Percentiles rank a stretch among this genome's conserved stretches.
Conservation (phyloP, 176 grass and related monocot genomes). For the Saccharum officinarum region DNA sequence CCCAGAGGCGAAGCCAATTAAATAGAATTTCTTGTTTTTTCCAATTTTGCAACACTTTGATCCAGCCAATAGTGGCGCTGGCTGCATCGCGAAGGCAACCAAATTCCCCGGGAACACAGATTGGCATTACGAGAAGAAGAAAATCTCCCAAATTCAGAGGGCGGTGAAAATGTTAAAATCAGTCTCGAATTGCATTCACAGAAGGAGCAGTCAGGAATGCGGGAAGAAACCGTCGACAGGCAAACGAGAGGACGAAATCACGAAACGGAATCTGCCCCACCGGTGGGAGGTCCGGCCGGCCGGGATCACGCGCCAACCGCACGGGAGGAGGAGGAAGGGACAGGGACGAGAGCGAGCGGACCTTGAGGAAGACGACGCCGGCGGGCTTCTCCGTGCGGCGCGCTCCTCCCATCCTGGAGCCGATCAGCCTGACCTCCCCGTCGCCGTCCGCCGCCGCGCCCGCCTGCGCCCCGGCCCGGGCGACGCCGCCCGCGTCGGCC, state of each 20-base stretch:
- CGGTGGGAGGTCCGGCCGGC: background rate
- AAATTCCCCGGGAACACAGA: background rate
- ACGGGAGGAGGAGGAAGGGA: background rate
- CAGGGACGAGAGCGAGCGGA: background rate
- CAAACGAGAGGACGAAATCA: background rate
- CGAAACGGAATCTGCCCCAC: constrained; percentile 11
- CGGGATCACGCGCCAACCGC: constrained; percentile 23
- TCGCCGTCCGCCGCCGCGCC: background rate
- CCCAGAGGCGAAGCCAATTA: background rate
- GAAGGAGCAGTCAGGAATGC: background rate
- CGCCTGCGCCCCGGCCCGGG: no score
- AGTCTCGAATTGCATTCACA: background rate
- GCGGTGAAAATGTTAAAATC: background rate
- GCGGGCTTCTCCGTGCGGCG: constrained; percentile 44
- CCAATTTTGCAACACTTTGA: constrained; percentile 9
- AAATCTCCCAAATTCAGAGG: background rate
- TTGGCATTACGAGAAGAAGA: background rate
- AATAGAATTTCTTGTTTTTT: background rate
- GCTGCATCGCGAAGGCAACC: constrained; percentile 7
- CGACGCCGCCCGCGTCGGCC: background rate
- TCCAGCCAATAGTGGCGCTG: background rate
- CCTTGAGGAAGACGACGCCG: constrained; percentile 50
- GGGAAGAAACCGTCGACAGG: background rate
- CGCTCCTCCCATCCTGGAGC: constrained; percentile 26
- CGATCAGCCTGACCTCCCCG: constrained; percentile 57